Evolutionary conservation across 345 rosid species (phyloP).

Genomic region (Ceriops zippeliana): DNA sequence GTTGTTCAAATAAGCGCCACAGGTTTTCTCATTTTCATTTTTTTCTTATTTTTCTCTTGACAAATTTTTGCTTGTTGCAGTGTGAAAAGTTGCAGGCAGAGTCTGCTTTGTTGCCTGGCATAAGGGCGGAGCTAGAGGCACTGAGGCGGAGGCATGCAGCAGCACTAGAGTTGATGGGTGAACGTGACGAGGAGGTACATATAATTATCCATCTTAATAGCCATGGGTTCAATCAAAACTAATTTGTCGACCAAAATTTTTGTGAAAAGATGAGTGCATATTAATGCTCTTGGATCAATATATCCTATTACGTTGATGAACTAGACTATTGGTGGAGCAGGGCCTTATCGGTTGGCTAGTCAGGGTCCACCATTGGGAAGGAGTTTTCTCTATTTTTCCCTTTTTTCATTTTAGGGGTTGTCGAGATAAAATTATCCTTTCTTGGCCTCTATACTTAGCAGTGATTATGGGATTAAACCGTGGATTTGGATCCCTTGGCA

Average conservation of each 20-base stretch:
- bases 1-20: not conserved
- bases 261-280: not conserved
- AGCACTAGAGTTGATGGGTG: constrained; percentile 98
- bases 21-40: not conserved
- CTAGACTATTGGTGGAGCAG: not conserved
- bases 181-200: constrained; percentile 96
- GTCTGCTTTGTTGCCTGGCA: constrained; percentile 66
- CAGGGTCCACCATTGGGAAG: not conserved
- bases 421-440: not conserved
- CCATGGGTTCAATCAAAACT: constrained; percentile 1
- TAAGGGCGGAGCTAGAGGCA: constrained; percentile 89
- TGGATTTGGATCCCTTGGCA: not conserved
- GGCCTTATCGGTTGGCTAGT: not conserved
- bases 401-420: not conserved
- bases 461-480: not conserved
- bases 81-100: constrained; percentile 81
- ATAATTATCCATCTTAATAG: not conserved
- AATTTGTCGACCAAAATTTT: not conserved
- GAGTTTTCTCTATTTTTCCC: not conserved
- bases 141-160: constrained; percentile 91
- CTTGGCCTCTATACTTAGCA: not conserved
- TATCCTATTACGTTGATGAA: not conserved
- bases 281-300: not conserved
- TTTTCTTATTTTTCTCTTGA: not conserved
- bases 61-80: constrained; percentile 41